Evolutionary conservation across 2,329 filamentous ascomycete genomes (phyloP), one percentile per base, ranked within the genome.

Genomic region (Fusarium sp.): DNA sequence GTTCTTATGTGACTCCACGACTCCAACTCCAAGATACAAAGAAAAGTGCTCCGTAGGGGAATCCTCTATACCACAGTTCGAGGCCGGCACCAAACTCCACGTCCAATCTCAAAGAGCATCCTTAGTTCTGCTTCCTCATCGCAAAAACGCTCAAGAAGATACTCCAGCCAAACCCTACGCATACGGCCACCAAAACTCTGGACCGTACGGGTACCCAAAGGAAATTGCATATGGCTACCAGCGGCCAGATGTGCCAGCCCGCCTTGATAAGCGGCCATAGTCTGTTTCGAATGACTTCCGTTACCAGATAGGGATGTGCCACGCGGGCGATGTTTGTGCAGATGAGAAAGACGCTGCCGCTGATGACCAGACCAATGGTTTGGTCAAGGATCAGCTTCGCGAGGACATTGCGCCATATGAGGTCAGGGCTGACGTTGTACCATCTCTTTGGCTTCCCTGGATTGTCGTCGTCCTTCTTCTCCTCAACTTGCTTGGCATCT

Each of bases 221-320:
- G 50, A 78, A 79, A 55, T 78, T 79, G 73, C 71, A 73, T 14
- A 79, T 51, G 9, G 76, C 76, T 9, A 79, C 77, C 15, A 77
- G 61, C 2, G 77, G 77, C 77, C 77, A 79, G 21, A 79, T 74
- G 38, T 77, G 75, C 77, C 77, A 79, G 11, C 76, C 77, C 4
- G 77, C 77, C 46, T 71, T 71, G 52, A 79, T 68, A 10, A 79
- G 69, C 5, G 72, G 62, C 52, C 71, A 74, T 1, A 79, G 64
- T 32, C 74, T 66, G 14, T 74, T 65, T 6, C 64, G 62, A 42
- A 78, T 68, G 7, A 78, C 73, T 36, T 66, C 60, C 5, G 73
- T 39, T 12, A 78, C 62, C 15, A 73, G 34, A 15, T 65, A 53
- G 2, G 70, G 59, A 21, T 67, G 66, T 1, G 73, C 65, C 6